Conservation (phyloP, 176 grass and related monocot genomes). For the Carex parvula region DNA sequence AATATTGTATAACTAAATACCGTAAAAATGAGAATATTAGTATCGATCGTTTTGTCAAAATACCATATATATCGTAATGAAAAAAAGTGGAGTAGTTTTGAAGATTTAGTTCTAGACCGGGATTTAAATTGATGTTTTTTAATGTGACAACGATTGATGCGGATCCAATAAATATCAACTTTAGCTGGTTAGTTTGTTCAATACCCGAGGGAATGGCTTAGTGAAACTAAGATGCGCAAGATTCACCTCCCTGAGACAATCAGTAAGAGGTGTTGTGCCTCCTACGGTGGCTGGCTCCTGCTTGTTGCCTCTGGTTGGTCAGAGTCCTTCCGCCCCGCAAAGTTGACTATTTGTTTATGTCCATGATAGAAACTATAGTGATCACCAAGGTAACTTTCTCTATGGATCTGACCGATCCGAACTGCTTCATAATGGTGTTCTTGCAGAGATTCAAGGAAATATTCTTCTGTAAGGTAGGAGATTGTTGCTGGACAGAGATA, state of each 20-base stretch:
- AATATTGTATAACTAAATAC: too few relatives aligned
- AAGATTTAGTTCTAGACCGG: too few relatives aligned
- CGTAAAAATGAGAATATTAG: too few relatives aligned
- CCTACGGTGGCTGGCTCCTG: constrained; percentile 27
- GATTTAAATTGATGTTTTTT: too few relatives aligned
- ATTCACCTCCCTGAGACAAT: constrained; percentile 5
- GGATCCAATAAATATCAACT: too few relatives aligned
- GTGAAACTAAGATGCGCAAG: constrained; percentile 14
- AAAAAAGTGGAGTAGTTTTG: too few relatives aligned
- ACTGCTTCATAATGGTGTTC: background rate
- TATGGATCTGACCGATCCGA: background rate
- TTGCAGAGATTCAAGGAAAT: background rate
- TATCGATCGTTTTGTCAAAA: too few relatives aligned
- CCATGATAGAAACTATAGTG: background rate
- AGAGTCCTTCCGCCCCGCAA: background rate
- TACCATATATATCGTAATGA: too few relatives aligned
- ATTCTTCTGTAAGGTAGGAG: background rate
- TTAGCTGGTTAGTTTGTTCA: too few relatives aligned
- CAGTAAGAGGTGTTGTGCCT: background rate
- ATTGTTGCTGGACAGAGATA: background rate
- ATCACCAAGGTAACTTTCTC: constrained; percentile 14
- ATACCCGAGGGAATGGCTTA: too few relatives aligned
- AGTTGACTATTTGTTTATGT: background rate
- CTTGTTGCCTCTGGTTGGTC: background rate
- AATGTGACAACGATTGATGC: too few relatives aligned